These are phyloP conservation scores for Aaosphaeria pasadenensis DNA, from an alignment of 2,329 filamentous ascomycete species.

Conservation along the genomic window DNA sequence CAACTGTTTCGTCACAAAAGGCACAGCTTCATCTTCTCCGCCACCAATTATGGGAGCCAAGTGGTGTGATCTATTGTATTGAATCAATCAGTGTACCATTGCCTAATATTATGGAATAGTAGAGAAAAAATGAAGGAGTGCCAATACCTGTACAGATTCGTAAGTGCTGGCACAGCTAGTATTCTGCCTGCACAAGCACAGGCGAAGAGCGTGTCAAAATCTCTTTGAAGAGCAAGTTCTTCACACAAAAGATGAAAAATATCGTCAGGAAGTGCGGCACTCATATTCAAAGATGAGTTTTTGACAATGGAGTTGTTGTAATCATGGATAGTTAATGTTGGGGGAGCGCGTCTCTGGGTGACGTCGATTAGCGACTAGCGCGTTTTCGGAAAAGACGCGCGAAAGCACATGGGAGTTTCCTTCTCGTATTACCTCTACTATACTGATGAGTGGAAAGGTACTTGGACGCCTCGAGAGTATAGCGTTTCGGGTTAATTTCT, in stretches of 20 bases:
- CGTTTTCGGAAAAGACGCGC: constrained; percentile 2
- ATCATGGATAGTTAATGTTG: constrained; percentile 3
- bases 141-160: constrained; percentile 61
- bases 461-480: too few relatives aligned
- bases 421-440: neutral
- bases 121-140: neutral
- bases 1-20: constrained; percentile 43
- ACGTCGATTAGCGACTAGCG: constrained; percentile 1
- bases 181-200: constrained; percentile 56
- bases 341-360: neutral
- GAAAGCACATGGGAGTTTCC: constrained; percentile 4
- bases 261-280: constrained; percentile 51
- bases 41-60: constrained; percentile 44
- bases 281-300: constrained; percentile 14
- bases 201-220: constrained; percentile 60
- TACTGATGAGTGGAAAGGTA: too few relatives aligned
- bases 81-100: too few relatives aligned
- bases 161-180: constrained; percentile 58
- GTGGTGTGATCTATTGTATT: constrained; percentile 40
- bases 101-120: constrained; percentile 13
- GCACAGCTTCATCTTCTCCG: constrained; percentile 40
- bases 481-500: neutral
- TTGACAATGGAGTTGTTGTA: constrained; percentile 6
- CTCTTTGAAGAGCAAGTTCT: constrained; percentile 54
- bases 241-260: constrained; percentile 60